Base-by-base conservation (phyloP, 257 asterid species). In the Solanum sejunctum region DNA sequence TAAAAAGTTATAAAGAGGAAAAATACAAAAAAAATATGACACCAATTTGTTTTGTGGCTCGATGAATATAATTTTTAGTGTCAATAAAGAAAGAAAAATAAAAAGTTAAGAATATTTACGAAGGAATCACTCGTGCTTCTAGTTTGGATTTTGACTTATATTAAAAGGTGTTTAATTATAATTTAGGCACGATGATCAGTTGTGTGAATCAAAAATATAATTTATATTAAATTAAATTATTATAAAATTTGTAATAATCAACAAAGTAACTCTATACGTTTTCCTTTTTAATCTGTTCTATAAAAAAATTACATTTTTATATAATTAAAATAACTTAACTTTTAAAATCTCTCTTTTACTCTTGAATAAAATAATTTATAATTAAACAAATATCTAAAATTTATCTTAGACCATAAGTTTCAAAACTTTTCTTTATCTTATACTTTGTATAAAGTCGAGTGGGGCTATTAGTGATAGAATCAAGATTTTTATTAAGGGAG, bases 61-160 rank as follows among this genome's bases (percentile, higher is more conserved):
- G 82, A 78, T 78, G 82, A 75, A 75, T 70, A 70, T 5, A 26
- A 52, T 51, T 77, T 77, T 75, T 49, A 9, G 49, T 52, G 64
- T 52, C 82, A 47, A 39, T 39, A 36, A 45, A 41, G 1, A 45
- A 49, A 21, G 21, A 73, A 21, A 47, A 7, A 15, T 32, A 47
- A 73, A 21, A 21, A 6, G 60, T n/a, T 21, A 58, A 12, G 49
- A 41, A 81, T 66, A 66, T 66, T 47, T 85, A 83, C 79, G 88
- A 83, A 89, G 81, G 86, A 89, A 90, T 88, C 93, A 88, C 83
- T 75, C 2, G 5, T 64, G 73, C 6, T 66, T 66, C 12, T 64
- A 13, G 3, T 6, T 66, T 1, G 47, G 21, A 66, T 66, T 66
- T 3, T 28, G 12, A 28, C 7, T 66, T 7, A 66, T 36, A 36